Percentiles rank a stretch among this genome's conserved stretches.
phyloP scores from a whole-genome alignment of 169 alveolate genomes.

The Cryptosporidium sp. region DNA sequence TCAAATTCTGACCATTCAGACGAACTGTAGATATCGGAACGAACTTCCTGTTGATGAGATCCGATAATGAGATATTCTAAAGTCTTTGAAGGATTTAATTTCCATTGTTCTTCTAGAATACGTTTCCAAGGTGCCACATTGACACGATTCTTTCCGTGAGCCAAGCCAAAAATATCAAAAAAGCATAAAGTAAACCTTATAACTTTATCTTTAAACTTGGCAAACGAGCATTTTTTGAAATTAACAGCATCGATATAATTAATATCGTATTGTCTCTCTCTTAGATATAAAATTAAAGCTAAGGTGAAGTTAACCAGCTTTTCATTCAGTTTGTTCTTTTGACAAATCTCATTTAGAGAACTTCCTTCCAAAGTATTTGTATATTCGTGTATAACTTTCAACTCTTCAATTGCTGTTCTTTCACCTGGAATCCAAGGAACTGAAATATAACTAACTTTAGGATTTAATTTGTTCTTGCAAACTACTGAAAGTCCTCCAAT shows the following conservation, averaged over 20 bases:
- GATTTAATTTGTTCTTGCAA: constrained; percentile 33
- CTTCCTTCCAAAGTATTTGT: constrained; percentile 24
- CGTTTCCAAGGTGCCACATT: constrained; percentile 61
- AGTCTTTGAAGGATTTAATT: constrained; percentile 50
- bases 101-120: constrained; percentile 61
- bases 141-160: constrained; percentile 47
- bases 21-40: constrained; percentile 42
- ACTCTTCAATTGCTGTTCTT: constrained; percentile 56
- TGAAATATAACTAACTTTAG: constrained; percentile 58
- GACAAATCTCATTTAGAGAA: constrained; percentile 32
- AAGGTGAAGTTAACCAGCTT: constrained; percentile 20
- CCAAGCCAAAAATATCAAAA: constrained; percentile 43
- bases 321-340: constrained; percentile 23
- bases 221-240: constrained; percentile 16
- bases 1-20: constrained; percentile 70
- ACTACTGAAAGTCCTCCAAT: constrained; percentile 29
- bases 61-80: constrained; percentile 53
- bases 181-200: constrained; percentile 1
- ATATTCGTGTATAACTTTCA: constrained; percentile 31
- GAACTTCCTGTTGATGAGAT: constrained; percentile 57
- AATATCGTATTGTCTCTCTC: constrained; percentile 71
- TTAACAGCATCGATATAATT: constrained; percentile 36
- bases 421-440: constrained; percentile 73
- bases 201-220: not conserved
- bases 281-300: constrained; percentile 60